phyloP scores from a whole-genome alignment of 768 basidiomycete genomes.

The Astraeus odoratus region DNA sequence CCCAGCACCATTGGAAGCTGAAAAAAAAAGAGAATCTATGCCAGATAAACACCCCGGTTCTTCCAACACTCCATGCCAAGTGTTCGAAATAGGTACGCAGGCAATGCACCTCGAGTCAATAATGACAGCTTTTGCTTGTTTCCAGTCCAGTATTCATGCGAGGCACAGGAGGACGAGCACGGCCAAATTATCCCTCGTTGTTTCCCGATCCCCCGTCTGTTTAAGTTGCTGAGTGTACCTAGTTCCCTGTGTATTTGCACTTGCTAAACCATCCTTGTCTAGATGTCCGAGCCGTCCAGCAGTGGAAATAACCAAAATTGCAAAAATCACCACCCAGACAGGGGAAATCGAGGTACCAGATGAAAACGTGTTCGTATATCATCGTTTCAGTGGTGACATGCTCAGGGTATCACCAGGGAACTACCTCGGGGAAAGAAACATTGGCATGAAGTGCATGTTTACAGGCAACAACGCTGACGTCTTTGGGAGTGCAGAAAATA shows the following conservation, averaged over 20 bases:
- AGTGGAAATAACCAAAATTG: slow-evolving; percentile 61
- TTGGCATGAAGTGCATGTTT: not conserved
- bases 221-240: slow-evolving; percentile 45
- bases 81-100: slow-evolving; percentile 52
- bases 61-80: slow-evolving; percentile 38
- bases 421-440: not conserved
- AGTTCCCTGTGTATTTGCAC: not conserved
- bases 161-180: slow-evolving; percentile 25
- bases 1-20: no score
- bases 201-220: slow-evolving; percentile 69
- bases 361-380: slow-evolving; percentile 32
- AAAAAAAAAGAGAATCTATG: no score
- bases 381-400: not conserved
- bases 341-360: slow-evolving; percentile 47
- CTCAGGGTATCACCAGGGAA: not conserved
- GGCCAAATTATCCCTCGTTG: slow-evolving; percentile 42
- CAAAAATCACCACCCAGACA: slow-evolving; percentile 39
- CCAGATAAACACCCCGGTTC: not conserved
- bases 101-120: not conserved
- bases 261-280: slow-evolving; percentile 6
- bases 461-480: no score
- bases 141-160: slow-evolving; percentile 58
- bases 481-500: no score
- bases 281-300: slow-evolving; percentile 65
- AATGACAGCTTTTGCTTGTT: slow-evolving; percentile 2